Conservation (phyloP, 306 rosid genomes). For the Gleditsia sinensis region DNA sequence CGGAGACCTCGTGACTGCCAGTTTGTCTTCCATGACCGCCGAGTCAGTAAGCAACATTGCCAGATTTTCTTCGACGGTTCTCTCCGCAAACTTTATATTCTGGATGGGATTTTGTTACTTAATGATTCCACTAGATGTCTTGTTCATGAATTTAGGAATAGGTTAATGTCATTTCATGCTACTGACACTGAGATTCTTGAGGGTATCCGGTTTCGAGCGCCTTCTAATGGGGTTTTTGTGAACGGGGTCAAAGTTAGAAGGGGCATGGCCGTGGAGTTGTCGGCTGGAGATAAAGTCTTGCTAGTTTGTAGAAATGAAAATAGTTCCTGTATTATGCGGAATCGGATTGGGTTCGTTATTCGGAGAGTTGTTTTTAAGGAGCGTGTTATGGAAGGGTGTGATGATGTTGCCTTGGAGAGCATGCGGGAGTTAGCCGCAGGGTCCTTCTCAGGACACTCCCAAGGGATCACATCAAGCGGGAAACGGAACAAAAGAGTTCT, state of each 20-base stretch:
- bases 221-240: slow-evolving; percentile 56
- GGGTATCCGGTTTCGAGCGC: slow-evolving; percentile 24
- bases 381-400: neutral
- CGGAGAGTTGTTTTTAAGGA: slow-evolving; percentile 42
- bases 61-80: slow-evolving; percentile 58
- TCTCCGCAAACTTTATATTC: slow-evolving; percentile 53
- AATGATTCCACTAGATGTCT: neutral
- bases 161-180: slow-evolving; percentile 1
- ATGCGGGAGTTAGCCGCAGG: neutral
- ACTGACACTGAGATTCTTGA: neutral
- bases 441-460: slow-evolving; percentile 48
- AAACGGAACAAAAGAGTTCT: slow-evolving; percentile 57
- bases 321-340: slow-evolving; percentile 35
- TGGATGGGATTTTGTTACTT: slow-evolving; percentile 32
- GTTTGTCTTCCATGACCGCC: slow-evolving; percentile 58
- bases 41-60: slow-evolving; percentile 68
- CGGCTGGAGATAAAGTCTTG: slow-evolving; percentile 57
- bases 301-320: slow-evolving; percentile 47
- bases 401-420: slow-evolving; percentile 6
- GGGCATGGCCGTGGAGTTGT: slow-evolving; percentile 53
- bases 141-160: slow-evolving; percentile 47
- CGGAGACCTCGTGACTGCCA: slow-evolving; percentile 42
- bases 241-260: slow-evolving; percentile 45
- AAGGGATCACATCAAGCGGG: slow-evolving; percentile 41
- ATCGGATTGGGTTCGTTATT: slow-evolving; percentile 61